Evolutionary conservation across 2,329 filamentous ascomycete genomes (phyloP), one percentile per base, ranked within the genome.

Genomic region (Neurospora sp.): DNA sequence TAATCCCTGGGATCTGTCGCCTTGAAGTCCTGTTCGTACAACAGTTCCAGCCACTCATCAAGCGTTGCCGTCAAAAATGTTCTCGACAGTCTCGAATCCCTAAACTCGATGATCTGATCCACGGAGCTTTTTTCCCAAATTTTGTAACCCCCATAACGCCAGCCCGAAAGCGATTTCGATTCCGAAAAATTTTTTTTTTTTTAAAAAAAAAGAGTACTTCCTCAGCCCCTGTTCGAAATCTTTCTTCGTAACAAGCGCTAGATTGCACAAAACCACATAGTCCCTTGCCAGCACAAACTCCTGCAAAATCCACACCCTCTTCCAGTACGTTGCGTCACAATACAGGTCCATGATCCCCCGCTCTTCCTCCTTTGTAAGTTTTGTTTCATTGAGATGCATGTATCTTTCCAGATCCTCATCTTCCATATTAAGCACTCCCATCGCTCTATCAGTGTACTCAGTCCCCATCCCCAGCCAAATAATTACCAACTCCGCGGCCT

Each of bases 401-500:
- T 23, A 23, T 23, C 19, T 23, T 23, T 23, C 19, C 19, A 23
- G 19, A 23, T 23, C 11, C 17, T 1, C 7, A 1, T 9, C n/a
- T 23, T 69, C 42, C 11, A 40, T 19, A 36, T 67, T 23, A 6
- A 19, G 15, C 11, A 58, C 1, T 4, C 3, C 9, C 28, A 68
- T 58, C 0, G n/a, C 39, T 10, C 1, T 2, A 17, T 46, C 42
- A 4, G 17, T 42, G 9, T 9, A 5, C 0, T 4, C 0, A 1
- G 19, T 62, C 0, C 52, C 52, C 52, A 17, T 36, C 1, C 66
- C 69, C 17, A 70, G 39, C 66, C 28, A 70, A 17, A 70, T 17
- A 7, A 70, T 19, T 1, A 70, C 69, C 8, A 19, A 7, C 3
- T n/a, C 33, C 0, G 69, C 69, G 4, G 8, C 2, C 10, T 17